Percentiles rank a stretch among this genome's conserved stretches.
phyloP scores from a whole-genome alignment of 768 basidiomycete genomes.

The Pisolithus tinctorius region DNA sequence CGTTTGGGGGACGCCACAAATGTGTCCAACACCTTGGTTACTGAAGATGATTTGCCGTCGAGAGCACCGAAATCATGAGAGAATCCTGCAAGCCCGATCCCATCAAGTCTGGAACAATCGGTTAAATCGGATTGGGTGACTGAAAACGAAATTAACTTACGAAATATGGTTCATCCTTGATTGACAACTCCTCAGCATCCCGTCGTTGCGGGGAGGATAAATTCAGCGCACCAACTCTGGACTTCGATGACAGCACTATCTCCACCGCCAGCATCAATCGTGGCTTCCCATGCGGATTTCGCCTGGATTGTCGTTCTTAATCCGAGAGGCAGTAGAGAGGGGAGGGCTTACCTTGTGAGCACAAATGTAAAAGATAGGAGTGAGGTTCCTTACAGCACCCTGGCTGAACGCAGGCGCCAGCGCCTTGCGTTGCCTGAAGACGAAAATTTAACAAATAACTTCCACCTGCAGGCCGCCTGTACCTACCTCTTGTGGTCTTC shows the following conservation, averaged over 20 bases:
- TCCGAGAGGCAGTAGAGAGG: background rate
- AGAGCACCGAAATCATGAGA: no score
- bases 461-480: background rate
- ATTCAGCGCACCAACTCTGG: constrained; percentile 23
- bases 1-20: constrained; percentile 11
- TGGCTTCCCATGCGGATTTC: constrained; percentile 8
- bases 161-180: constrained; percentile 31
- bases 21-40: constrained; percentile 37
- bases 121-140: background rate
- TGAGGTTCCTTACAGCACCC: constrained; percentile 15
- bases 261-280: constrained; percentile 8
- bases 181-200: background rate
- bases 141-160: constrained; percentile 10
- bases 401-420: constrained; percentile 22
- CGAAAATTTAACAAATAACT: background rate
- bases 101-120: constrained; percentile 39
- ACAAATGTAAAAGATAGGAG: constrained; percentile 21
- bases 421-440: constrained; percentile 19
- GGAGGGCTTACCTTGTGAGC: constrained; percentile 18
- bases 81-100: constrained; percentile 46
- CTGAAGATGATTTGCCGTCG: constrained; percentile 23
- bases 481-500: background rate
- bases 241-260: constrained; percentile 28
- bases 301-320: constrained; percentile 10
- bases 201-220: background rate